Percentiles rank a stretch among this genome's conserved stretches.
phyloP scores from a whole-genome alignment of 2,329 filamentous ascomycete genomes.

The Penicillium sp. region DNA sequence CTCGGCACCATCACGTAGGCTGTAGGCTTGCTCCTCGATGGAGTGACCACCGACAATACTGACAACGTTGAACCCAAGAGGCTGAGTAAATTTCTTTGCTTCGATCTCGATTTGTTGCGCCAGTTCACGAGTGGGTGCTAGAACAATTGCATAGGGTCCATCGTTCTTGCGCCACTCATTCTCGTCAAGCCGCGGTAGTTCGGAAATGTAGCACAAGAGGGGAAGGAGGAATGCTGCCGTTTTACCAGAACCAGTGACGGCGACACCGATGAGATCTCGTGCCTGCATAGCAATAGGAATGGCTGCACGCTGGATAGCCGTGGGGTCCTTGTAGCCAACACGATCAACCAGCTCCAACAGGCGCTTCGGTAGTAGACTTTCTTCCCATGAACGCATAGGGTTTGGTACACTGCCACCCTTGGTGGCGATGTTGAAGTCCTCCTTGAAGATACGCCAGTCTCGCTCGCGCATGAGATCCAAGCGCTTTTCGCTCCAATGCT shows the following conservation, averaged over 20 bases:
- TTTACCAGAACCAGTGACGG: slow-evolving; percentile 97
- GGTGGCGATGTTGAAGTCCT: slow-evolving; percentile 94
- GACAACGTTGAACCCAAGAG: slow-evolving; percentile 90
- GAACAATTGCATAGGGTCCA: slow-evolving; percentile 93
- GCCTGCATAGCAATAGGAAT: slow-evolving; percentile 93
- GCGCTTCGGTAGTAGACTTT: slow-evolving; percentile 75
- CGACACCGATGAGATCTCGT: slow-evolving; percentile 95
- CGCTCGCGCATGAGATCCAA: slow-evolving; percentile 93
- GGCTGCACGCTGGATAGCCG: slow-evolving; percentile 87
- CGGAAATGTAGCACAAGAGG: slow-evolving; percentile 89
- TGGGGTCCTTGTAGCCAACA: slow-evolving; percentile 89
- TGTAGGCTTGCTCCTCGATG: slow-evolving; percentile 89
- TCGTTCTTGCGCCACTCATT: slow-evolving; percentile 84
- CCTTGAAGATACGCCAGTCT: slow-evolving; percentile 99
- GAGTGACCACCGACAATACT: slow-evolving; percentile 98
- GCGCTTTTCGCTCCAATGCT: slow-evolving; percentile 94
- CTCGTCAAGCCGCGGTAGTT: slow-evolving; percentile 81
- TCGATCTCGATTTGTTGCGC: slow-evolving; percentile 97
- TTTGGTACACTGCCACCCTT: slow-evolving; percentile 92
- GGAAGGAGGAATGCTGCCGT: slow-evolving; percentile 93
- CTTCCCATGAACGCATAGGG: slow-evolving; percentile 91
- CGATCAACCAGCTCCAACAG: slow-evolving; percentile 78
- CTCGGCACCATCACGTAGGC: slow-evolving; percentile 86
- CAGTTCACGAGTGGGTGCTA: slow-evolving; percentile 94
- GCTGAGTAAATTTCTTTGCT: slow-evolving; percentile 86